Conservation (phyloP, 164 flowering plant genomes). For the Piper longum region DNA sequence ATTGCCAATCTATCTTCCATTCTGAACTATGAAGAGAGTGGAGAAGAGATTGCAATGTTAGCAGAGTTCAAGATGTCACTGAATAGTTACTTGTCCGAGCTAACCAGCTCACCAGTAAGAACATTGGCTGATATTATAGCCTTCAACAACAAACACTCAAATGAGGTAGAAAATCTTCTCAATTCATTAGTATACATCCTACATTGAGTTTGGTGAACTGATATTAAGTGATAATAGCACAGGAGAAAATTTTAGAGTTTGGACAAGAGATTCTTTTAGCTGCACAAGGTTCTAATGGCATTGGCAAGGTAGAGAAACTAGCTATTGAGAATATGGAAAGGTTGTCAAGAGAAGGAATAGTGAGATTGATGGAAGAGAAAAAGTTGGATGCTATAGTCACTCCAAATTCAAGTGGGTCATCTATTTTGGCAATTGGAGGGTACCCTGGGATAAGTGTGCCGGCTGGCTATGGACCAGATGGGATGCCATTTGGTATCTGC, state of each 20-base stretch:
- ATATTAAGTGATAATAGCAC: neutral
- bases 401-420: neutral
- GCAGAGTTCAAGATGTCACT: constrained; percentile 44
- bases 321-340: constrained; percentile 14
- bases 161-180: constrained; percentile 16
- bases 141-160: constrained; percentile 31
- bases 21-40: constrained; percentile 11
- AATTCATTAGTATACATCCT: neutral
- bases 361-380: constrained; percentile 26
- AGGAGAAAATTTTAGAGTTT: constrained; percentile 24
- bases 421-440: constrained; percentile 34
- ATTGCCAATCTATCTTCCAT: constrained; percentile 20
- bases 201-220: neutral
- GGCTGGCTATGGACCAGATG: constrained; percentile 30
- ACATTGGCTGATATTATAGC: constrained; percentile 44
- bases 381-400: constrained; percentile 38
- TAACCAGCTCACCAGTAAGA: constrained; percentile 40
- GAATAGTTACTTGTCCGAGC: constrained; percentile 27
- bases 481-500: constrained; percentile 35
- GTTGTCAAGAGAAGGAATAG: constrained; percentile 20
- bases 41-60: constrained; percentile 17
- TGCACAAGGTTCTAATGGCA: constrained; percentile 23
- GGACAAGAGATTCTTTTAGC: constrained; percentile 13
- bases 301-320: constrained; percentile 11
- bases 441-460: constrained; percentile 44